Percentiles rank a stretch among this genome's conserved stretches.
Conservation (phyloP, 495 filamentous ascomycete genomes). For the Evernia prunastri region DNA sequence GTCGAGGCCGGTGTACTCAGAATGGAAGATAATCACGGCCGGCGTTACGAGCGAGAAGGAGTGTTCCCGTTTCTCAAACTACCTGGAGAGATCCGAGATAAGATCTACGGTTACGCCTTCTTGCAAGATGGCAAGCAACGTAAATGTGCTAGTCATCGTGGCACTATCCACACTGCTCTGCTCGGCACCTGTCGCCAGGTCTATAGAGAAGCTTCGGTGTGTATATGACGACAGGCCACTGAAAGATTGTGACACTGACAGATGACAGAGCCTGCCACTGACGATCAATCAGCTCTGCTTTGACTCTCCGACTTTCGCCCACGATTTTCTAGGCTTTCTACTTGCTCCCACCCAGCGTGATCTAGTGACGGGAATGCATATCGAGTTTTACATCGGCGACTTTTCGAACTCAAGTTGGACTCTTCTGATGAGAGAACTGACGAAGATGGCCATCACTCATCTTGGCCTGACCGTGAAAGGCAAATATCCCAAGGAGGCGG, state of each 20-base stretch:
- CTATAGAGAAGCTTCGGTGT: constrained; percentile 23
- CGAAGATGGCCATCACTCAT: constrained; percentile 17
- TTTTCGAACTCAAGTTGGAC: background rate
- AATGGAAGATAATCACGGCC: background rate
- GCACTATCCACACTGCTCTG: constrained; percentile 19
- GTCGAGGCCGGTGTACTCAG: background rate
- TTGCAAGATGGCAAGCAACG: constrained; percentile 13
- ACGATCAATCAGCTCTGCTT: constrained; percentile 18
- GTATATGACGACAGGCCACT: no score
- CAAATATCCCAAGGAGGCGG: background rate
- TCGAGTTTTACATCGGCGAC: constrained; percentile 4
- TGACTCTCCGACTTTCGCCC: background rate
- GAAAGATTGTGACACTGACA: no score
- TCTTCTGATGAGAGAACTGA: background rate
- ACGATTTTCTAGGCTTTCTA: constrained; percentile 12
- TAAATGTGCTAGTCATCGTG: constrained; percentile 1
- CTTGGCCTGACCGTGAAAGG: constrained; percentile 16
- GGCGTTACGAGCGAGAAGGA: background rate
- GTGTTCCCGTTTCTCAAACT: constrained; percentile 23
- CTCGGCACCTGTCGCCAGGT: constrained; percentile 27
- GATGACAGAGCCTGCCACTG: constrained; percentile 12
- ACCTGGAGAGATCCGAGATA: constrained; percentile 22
- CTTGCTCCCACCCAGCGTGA: background rate
- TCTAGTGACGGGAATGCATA: constrained; percentile 5
- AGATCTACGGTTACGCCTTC: constrained; percentile 26